Percentiles rank a stretch among this genome's conserved stretches.
These are phyloP conservation scores for Piromyces sp. DNA, from an alignment of 192 early-diverging fungal species.

Conservation along the genomic window DNA sequence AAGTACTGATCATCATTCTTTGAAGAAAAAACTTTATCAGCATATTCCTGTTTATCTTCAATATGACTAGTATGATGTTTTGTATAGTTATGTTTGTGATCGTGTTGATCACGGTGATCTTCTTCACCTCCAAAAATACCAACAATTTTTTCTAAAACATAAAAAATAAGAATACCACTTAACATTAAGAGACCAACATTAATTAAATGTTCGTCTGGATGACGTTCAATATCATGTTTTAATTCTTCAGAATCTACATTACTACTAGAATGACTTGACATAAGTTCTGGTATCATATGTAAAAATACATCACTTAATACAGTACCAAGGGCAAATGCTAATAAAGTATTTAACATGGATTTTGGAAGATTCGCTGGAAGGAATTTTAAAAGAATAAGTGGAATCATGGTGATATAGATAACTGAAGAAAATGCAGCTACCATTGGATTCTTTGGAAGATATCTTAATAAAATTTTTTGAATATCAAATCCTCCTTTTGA, in stretches of 20 bases:
- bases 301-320: slow-evolving; percentile 70
- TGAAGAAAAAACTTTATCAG: slow-evolving; percentile 9
- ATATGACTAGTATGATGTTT: slow-evolving; percentile 21
- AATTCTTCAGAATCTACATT: slow-evolving; percentile 10
- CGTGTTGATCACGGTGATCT: slow-evolving; percentile 38
- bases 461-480: background rate
- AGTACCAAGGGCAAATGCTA: slow-evolving; percentile 68
- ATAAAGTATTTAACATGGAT: slow-evolving; percentile 27
- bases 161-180: slow-evolving; percentile 54
- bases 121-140: slow-evolving; percentile 41
- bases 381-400: slow-evolving; percentile 60
- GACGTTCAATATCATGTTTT: slow-evolving; percentile 18
- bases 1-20: slow-evolving; percentile 7
- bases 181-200: slow-evolving; percentile 60
- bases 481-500: background rate
- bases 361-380: slow-evolving; percentile 57
- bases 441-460: background rate
- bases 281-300: slow-evolving; percentile 63
- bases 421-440: background rate
- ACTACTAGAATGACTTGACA: slow-evolving; percentile 12
- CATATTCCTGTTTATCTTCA: slow-evolving; percentile 8
- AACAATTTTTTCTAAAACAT: slow-evolving; percentile 70
- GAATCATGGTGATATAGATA: slow-evolving; percentile 63
- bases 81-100: slow-evolving; percentile 30
- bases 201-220: slow-evolving; percentile 28